These are phyloP conservation scores for Plantago ovata DNA, from an alignment of 257 asterid genomes.

Conservation along the genomic window DNA sequence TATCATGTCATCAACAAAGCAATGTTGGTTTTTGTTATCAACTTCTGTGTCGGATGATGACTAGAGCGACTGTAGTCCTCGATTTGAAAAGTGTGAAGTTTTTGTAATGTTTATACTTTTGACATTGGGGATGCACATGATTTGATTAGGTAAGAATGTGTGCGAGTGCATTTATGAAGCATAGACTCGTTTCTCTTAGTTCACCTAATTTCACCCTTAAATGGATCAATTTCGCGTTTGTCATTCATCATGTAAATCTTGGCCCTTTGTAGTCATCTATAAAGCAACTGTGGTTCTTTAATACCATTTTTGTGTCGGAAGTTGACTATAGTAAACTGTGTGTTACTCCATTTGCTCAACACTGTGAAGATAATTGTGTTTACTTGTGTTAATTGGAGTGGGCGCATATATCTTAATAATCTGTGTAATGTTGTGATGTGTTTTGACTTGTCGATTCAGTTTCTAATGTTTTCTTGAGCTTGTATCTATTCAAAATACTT, in stretches of 20 bases:
- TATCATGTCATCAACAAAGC: constrained; percentile 39
- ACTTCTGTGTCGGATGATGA: constrained; percentile 45
- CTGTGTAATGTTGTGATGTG: no score
- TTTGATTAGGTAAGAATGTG: no score
- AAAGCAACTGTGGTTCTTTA: constrained; percentile 1
- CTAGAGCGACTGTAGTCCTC: constrained; percentile 15
- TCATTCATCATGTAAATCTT: no score
- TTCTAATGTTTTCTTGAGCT: background rate
- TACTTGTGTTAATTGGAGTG: background rate
- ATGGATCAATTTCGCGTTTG: no score
- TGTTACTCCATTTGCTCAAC: background rate
- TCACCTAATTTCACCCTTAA: no score
- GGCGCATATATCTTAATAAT: background rate
- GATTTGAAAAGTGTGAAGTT: background rate
- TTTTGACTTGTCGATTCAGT: background rate
- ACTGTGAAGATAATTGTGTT: background rate
- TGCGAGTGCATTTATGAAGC: no score
- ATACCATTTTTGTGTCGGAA: constrained; percentile 7
- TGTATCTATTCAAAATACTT: background rate
- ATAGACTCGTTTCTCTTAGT: no score
- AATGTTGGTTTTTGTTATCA: constrained; percentile 28
- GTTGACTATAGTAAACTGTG: background rate
- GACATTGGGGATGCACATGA: constrained; percentile 13
- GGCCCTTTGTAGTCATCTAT: background rate
- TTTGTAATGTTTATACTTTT: constrained; percentile 1